These are phyloP conservation scores for Boletus rubropictus DNA, from an alignment of 768 basidiomycete genomes.

Conservation along the genomic window DNA sequence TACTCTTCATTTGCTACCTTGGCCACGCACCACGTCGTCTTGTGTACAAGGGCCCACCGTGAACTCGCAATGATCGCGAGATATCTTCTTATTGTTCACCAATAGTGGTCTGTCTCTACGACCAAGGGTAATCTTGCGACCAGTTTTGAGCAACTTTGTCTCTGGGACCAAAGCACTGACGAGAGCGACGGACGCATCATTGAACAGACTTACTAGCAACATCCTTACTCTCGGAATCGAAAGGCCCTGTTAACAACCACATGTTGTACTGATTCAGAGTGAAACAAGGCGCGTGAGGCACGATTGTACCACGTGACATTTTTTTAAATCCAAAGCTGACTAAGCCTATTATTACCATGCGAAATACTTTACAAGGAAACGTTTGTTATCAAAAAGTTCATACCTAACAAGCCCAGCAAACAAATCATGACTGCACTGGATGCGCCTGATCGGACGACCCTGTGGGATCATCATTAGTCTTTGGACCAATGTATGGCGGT, in stretches of 20 bases:
- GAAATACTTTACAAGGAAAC: conserved; percentile 18
- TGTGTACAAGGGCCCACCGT: conserved; percentile 45
- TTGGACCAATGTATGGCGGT: conserved; percentile 32
- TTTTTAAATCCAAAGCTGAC: background rate
- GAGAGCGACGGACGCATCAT: conserved; percentile 21
- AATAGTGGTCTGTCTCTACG: conserved; percentile 49
- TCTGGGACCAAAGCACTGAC: conserved; percentile 25
- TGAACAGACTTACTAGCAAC: conserved; percentile 34
- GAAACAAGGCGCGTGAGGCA: background rate
- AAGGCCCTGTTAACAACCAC: conserved; percentile 54
- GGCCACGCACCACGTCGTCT: conserved; percentile 50
- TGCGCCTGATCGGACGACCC: conserved; percentile 18
- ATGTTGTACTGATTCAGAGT: too few relatives aligned
- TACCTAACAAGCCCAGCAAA: background rate
- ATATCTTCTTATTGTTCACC: conserved; percentile 60
- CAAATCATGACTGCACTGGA: conserved; percentile 12
- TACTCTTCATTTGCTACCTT: background rate
- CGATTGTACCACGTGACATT: conserved; percentile 4
- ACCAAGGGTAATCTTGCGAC: conserved; percentile 48
- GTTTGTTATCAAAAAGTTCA: conserved; percentile 7
- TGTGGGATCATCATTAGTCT: conserved; percentile 33
- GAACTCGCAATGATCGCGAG: conserved; percentile 54
- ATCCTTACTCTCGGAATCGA: conserved; percentile 39
- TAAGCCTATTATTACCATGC: conserved; percentile 1
- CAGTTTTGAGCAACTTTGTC: conserved; percentile 59